Evolutionary conservation across 768 basidiomycete genomes (phyloP), one percentile per base, ranked within the genome.

Genomic region (Naganishia kalamii): DNA sequence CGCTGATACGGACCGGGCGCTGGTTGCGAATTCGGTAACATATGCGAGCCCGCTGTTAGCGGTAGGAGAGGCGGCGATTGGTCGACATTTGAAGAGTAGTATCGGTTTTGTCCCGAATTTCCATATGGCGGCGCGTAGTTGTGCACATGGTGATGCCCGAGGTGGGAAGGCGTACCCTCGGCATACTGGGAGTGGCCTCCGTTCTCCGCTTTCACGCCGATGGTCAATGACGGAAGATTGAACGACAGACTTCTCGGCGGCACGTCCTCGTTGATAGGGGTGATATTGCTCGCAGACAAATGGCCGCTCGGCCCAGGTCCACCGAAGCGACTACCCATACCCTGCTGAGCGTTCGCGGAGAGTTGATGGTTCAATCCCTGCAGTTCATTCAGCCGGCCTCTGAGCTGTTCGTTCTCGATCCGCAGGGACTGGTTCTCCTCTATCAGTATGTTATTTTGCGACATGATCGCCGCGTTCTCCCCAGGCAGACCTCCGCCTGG

Each of bases 401-500:
- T 35, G 23, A 65, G 21, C 30, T 54, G 19, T 32, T 59, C 64
- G 35, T 47, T 65, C 29, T 65, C 64, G 15, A n/a, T 21, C 25
- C 46, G 41, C 23, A 65, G 37, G 19, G 43, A 46, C 29, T 33
- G 51, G 19, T 74, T 74, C 54, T 77, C 75, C 27, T 77, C 72
- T 21, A 47, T 27, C 46, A 65, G 37, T 12, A 49, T 3, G 13
- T 33, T 40, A 27, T 64, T 64, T 52, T 52, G 63, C 4, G 44
- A 33, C 40, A 44, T 30, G n/a, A 50, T 21, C 6, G 25, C 29
- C 8, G 41, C 50, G 21, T 54, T 50, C n/a, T 54, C 51, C 17
- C 30, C n/a, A 21, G 49, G 30, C 37, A 43, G 15, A 10, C 52
- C 33, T n/a, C 41, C 37, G 4, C n/a, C 35, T 27, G 35, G 35